Percentiles rank a stretch among this genome's conserved stretches.
Evolutionary conservation across 2,329 filamentous ascomycete species (phyloP).

Genomic region (Aspergillus chevalieri): DNA sequence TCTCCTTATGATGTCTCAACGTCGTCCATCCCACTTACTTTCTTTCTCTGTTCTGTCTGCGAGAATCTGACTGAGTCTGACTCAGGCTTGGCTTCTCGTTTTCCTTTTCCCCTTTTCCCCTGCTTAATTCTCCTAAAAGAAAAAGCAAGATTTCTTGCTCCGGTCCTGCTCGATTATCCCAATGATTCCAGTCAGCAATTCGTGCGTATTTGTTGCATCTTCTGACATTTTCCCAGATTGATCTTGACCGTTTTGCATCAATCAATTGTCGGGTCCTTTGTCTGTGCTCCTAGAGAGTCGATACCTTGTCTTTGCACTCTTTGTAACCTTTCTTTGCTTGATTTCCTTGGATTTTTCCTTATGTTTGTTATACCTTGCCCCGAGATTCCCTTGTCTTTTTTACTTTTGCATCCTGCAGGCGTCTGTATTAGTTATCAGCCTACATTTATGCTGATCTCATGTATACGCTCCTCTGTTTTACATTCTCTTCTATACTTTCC

Average conservation of each 20-base stretch:
- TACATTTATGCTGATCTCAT: constrained; percentile 24
- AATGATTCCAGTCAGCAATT: background rate
- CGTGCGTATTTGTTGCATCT: constrained; percentile 2
- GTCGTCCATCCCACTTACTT: constrained; percentile 22
- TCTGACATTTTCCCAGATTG: background rate
- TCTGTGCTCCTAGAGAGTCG: constrained; percentile 22
- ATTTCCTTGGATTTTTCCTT: constrained; percentile 18
- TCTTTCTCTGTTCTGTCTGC: constrained; percentile 10
- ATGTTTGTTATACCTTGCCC: constrained; percentile 3
- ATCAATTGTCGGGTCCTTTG: constrained; percentile 3
- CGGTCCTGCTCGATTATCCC: background rate
- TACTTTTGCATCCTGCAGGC: constrained; percentile 33
- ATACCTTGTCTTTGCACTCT: constrained; percentile 7
- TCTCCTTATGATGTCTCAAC: constrained; percentile 53
- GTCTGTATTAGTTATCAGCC: constrained; percentile 30
- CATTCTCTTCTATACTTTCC: constrained; percentile 12
- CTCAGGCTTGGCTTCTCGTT: constrained; percentile 15
- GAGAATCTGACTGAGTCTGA: constrained; percentile 1
- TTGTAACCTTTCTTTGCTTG: constrained; percentile 5
- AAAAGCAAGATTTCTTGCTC: constrained; percentile 3
- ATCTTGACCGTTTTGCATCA: constrained; percentile 5
- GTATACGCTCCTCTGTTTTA: constrained; percentile 20
- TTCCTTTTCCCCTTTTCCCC: background rate
- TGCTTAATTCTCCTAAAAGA: constrained; percentile 5
- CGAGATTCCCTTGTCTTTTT: constrained; percentile 4